phyloP scores from a whole-genome alignment of 2,329 filamentous ascomycete species.

The Neonectria neomacrospora region DNA sequence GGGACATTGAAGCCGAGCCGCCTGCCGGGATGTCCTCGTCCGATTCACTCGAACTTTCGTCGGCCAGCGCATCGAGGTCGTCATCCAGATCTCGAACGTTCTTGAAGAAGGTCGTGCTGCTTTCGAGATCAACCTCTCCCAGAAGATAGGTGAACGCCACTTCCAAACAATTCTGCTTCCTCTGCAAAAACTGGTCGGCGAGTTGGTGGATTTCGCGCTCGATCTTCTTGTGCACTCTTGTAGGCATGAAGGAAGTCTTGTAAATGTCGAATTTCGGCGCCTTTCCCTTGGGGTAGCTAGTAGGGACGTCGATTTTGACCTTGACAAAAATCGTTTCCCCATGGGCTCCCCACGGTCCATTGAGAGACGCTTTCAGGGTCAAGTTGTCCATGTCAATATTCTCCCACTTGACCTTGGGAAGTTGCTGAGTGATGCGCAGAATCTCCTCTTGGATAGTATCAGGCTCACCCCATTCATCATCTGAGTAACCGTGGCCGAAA shows the following conservation, averaged over 20 bases:
- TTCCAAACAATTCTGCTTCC: slow-evolving; percentile 71
- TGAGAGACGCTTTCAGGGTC: slow-evolving; percentile 68
- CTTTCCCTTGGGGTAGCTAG: slow-evolving; percentile 67
- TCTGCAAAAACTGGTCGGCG: slow-evolving; percentile 64
- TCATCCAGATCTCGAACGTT: slow-evolving; percentile 72
- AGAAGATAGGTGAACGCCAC: slow-evolving; percentile 71
- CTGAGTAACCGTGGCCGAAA: slow-evolving; percentile 62
- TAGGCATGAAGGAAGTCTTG: slow-evolving; percentile 71
- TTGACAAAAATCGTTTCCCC: slow-evolving; percentile 70
- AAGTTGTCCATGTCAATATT: slow-evolving; percentile 72
- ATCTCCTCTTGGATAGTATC: slow-evolving; percentile 74
- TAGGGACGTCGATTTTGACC: slow-evolving; percentile 69
- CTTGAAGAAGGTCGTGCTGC: slow-evolving; percentile 70
- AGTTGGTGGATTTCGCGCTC: slow-evolving; percentile 67
- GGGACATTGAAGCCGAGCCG: slow-evolving; percentile 69
- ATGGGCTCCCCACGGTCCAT: slow-evolving; percentile 71
- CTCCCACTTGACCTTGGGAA: slow-evolving; percentile 73
- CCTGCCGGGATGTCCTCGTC: slow-evolving; percentile 67
- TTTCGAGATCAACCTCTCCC: slow-evolving; percentile 70
- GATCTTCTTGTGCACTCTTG: slow-evolving; percentile 62
- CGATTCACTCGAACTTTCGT: slow-evolving; percentile 88
- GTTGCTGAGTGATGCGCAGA: slow-evolving; percentile 68
- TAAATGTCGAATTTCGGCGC: slow-evolving; percentile 70
- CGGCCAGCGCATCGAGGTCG: slow-evolving; percentile 65
- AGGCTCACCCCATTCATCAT: slow-evolving; percentile 69